Base-by-base conservation (phyloP, 345 rosid species). In the Arabis hirsuta region DNA sequence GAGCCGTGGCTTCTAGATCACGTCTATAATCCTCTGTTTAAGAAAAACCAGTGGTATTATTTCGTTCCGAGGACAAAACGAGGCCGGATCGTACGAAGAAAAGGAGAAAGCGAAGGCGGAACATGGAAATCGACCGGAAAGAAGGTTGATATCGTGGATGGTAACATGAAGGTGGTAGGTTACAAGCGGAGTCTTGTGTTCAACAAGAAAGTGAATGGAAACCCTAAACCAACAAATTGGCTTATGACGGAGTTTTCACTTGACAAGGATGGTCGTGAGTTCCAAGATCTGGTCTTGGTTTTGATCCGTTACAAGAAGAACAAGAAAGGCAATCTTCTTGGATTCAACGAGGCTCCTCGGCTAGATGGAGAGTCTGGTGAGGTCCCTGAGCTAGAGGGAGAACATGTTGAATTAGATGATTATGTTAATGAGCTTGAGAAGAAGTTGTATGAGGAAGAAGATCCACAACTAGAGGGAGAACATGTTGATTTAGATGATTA, bases 1-100 rank as follows among this genome's bases (percentile, higher is more conserved):
- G 47, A 27, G 16, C 73, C 65, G 5, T 69, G 73, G 64, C 65
- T 11, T 56, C 65, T 69, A 9, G 14, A 38, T 20, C 73, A 69
- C 65, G 65, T 44, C 39, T 9, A 7, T 0, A 34, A 56, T 27
- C 46, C 55, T 32, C 27, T 32, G 36, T 45, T 55, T 13, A 2
- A n/a, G 6, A 34, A 47, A 1, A 44, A 57, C 12, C 26, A 32
- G 8, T 69, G 68, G 65, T 56, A 56, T 46, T 56, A 69, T 14
- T 56, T 56, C 34, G 65, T 69, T 55, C 44, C 34, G 3, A 55
- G 42, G 32, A 29, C 13, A 7, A 43, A 16, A 55, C n/a, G 19
- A 54, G 34, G 12, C 9, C 55, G 73, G 11, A 55, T 2, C 4
- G 45, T 68, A 13, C 45, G 24, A 0, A 8, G 55, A 19, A 31